Evolutionary conservation across 2,329 filamentous ascomycete species (phyloP).

Genomic region (Alternaria arborescens): DNA sequence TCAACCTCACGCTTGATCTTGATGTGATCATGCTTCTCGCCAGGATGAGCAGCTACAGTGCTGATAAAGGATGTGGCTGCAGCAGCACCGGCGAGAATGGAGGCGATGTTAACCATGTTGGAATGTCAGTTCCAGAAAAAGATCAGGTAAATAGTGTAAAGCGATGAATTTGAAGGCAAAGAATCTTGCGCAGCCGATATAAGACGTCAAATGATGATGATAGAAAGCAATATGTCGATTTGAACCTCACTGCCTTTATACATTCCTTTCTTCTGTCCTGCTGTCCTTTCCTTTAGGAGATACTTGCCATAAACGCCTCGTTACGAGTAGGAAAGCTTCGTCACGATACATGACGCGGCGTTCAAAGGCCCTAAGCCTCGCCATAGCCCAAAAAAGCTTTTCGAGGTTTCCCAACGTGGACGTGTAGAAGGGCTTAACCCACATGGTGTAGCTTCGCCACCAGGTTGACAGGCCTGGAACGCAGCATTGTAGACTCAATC

Average conservation of each 20-base stretch:
- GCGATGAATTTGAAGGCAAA: neutral
- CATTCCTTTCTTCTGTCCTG: neutral
- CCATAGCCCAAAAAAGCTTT: neutral
- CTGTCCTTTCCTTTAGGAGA: neutral
- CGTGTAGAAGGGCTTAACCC: conserved; percentile 8
- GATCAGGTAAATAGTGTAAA: neutral
- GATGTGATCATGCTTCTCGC: conserved; percentile 44
- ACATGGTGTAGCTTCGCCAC: conserved; percentile 3
- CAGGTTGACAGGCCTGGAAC: neutral
- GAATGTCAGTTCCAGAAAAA: neutral
- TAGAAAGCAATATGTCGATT: neutral
- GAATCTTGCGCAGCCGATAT: neutral
- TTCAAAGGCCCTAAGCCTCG: neutral
- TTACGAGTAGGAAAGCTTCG: neutral
- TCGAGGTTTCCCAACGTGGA: conserved; percentile 19
- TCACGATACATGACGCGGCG: neutral
- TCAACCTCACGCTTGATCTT: conserved; percentile 43
- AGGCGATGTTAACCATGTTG: neutral
- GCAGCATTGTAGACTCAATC: neutral
- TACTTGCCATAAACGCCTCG: no score
- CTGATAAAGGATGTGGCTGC: conserved; percentile 27
- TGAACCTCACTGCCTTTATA: neutral
- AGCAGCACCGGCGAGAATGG: conserved; percentile 21
- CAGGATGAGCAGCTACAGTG: conserved; percentile 40
- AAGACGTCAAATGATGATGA: neutral